Percentiles rank a stretch among this genome's conserved stretches.
phyloP scores from a whole-genome alignment of 2,329 filamentous ascomycete species.

The Aspergillus amoenus region DNA sequence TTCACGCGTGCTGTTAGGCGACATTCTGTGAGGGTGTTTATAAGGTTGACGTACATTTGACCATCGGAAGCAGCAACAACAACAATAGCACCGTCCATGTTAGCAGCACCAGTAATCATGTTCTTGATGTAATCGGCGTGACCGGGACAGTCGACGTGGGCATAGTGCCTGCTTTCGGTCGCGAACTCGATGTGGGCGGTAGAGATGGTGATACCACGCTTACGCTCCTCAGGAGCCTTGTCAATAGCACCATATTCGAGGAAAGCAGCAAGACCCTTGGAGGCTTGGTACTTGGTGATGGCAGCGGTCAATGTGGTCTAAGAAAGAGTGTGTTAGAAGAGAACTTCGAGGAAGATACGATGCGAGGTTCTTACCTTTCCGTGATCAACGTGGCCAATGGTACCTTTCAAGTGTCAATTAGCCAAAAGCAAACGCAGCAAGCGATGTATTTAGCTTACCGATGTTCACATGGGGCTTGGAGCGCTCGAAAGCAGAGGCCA shows the following conservation, averaged over 20 bases:
- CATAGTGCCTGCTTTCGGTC: constrained; percentile 93
- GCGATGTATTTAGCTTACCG: constrained; percentile 56
- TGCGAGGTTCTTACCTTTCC: constrained; percentile 70
- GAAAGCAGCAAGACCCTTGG: constrained; percentile 91
- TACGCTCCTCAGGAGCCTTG: constrained; percentile 98
- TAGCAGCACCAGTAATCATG: constrained; percentile 99
- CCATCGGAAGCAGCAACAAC: constrained; percentile 97
- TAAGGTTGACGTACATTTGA: constrained; percentile 68
- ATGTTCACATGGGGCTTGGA: constrained; percentile 98
- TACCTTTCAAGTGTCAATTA: constrained; percentile 58
- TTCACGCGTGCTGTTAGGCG: constrained; percentile 20
- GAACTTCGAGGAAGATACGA: constrained; percentile 4
- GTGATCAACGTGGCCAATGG: constrained; percentile 99
- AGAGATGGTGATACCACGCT: constrained; percentile 99
- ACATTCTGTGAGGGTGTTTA: neutral
- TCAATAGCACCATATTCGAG: constrained; percentile 98
- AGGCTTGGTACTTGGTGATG: constrained; percentile 96
- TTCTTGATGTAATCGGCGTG: constrained; percentile 99
- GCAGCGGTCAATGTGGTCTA: constrained; percentile 97
- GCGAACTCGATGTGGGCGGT: constrained; percentile 98
- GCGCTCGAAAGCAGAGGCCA: constrained; percentile 72
- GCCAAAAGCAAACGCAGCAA: neutral
- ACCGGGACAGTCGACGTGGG: constrained; percentile 98
- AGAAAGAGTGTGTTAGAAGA: constrained; percentile 20
- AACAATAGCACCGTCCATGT: constrained; percentile 99